Percentiles rank a stretch among this genome's conserved stretches.
Conservation (phyloP, 768 basidiomycete species). For the Tylopilus rubrobrunneus region DNA sequence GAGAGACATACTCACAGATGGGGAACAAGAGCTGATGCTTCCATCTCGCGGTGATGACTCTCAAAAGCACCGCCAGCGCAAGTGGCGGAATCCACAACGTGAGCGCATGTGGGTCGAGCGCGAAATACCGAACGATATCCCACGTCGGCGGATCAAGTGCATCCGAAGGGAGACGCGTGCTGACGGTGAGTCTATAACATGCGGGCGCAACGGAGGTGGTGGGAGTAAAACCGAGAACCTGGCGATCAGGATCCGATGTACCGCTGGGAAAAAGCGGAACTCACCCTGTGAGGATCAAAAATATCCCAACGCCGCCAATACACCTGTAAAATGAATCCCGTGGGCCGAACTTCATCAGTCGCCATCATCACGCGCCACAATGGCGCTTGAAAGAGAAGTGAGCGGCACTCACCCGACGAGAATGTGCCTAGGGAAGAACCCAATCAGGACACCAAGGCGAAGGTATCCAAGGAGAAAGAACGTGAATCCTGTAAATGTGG, state of each 20-base stretch:
- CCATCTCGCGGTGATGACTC: conserved; percentile 74
- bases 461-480: conserved; percentile 87
- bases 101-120: conserved; percentile 58
- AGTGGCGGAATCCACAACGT: conserved; percentile 79
- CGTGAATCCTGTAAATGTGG: conserved; percentile 38
- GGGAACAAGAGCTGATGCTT: conserved; percentile 93
- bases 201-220: background rate
- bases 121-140: conserved; percentile 64
- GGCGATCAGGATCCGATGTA: conserved; percentile 1
- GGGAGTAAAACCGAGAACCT: background rate
- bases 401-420: conserved; percentile 71
- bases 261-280: conserved; percentile 12
- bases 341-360: background rate
- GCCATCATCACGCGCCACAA: background rate
- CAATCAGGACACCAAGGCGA: conserved; percentile 79
- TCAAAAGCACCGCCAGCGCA: conserved; percentile 66
- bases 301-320: conserved; percentile 95
- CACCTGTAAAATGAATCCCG: conserved; percentile 38
- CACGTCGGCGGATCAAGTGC: conserved; percentile 62
- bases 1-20: conserved; percentile 49
- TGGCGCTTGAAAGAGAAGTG: background rate
- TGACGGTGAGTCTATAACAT: conserved; percentile 68
- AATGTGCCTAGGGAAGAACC: conserved; percentile 96
- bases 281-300: conserved; percentile 86
- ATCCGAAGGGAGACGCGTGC: conserved; percentile 76